Base-by-base conservation (phyloP, 805 yeast species). In the Candida sakaeoensis region DNA sequence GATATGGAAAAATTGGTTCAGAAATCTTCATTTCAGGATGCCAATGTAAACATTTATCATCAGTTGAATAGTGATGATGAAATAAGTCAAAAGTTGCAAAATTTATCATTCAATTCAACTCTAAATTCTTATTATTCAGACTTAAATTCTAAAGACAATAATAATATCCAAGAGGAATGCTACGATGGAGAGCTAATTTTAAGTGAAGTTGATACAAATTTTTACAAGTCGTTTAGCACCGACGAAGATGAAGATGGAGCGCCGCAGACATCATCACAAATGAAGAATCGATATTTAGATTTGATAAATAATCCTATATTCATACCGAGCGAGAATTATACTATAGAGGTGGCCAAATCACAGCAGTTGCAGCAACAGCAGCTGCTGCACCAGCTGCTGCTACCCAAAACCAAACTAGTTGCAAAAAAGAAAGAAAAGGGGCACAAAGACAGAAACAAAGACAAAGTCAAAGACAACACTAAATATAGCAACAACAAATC, bases 241-340 rank as follows among this genome's bases (percentile, higher is more conserved):
- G 15, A 15, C 15, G n/a, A 33, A 14, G 24, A 9, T 12, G 29
- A 26, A 26, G 29, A 26, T 10, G 29, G n/a, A 12, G 14, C 24
- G 24, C 6, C 9, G n/a, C 29, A 26, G 9, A 26, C n/a, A 10
- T 9, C 8, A 26, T 12, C 15, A 26, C n/a, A n/a, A n/a, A n/a
- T n/a, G n/a, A 40, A 39, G 13, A 50, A 53, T 36, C 44, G 46
- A 3, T 50, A 48, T 34, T 40, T 41, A 42, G 36, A 33, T 15
- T 41, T 42, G 25, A 48, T 50, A 15, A 51, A 50, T 33, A 43
- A 43, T n/a, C 51, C 54, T 1, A 37, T 49, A 5, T 54, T 52
- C 26, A 41, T 52, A 8, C 54, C 54, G 5, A 39, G 24, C 9
- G 8, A 21, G 9, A 42, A 8, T 28, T 16, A 8, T 9, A 8